A percentile compares a stretch with the other conserved stretches of the same genome.
Conservation (phyloP, 176 grass and related monocot genomes). For the Pharus latifolius region DNA sequence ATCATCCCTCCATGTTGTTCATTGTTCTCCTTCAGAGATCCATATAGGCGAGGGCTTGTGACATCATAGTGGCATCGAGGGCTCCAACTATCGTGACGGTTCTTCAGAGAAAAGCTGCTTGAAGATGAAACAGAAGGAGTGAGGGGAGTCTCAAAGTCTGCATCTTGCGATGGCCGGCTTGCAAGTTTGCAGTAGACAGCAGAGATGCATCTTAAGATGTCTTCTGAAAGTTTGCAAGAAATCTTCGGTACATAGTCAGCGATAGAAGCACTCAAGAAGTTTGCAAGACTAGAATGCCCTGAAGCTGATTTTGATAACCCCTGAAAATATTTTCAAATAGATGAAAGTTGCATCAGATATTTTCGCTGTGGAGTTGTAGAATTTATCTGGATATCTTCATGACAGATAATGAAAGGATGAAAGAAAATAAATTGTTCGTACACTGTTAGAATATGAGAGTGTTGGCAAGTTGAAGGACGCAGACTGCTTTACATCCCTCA, state of each 20-base stretch:
- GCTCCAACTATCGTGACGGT: conserved; percentile 37
- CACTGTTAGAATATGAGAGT: conserved; percentile 40
- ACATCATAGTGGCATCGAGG: conserved; percentile 23
- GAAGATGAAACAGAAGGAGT: conserved; percentile 58
- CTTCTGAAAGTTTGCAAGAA: conserved; percentile 81
- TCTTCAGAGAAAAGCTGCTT: conserved; percentile 53
- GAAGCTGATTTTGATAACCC: conserved; percentile 43
- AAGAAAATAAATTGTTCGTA: conserved; percentile 14
- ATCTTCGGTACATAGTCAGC: conserved; percentile 59
- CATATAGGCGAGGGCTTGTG: conserved; percentile 23
- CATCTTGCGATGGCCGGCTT: conserved; percentile 16
- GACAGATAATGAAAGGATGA: neutral
- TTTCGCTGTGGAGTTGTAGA: neutral
- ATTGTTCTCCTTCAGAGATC: conserved; percentile 27
- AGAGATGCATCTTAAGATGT: conserved; percentile 74
- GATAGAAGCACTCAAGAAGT: conserved; percentile 57
- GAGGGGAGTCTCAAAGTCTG: conserved; percentile 25
- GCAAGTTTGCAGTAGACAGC: conserved; percentile 76
- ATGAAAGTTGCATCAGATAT: conserved; percentile 12
- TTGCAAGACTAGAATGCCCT: conserved; percentile 59
- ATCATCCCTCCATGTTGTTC: conserved; percentile 36
- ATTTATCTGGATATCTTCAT: neutral
- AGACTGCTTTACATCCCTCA: conserved; percentile 39
- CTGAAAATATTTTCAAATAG: conserved; percentile 21
- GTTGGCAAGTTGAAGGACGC: conserved; percentile 30